These are phyloP conservation scores for Lactarius pseudohatsudake DNA, from an alignment of 768 basidiomycete genomes.

Conservation along the genomic window DNA sequence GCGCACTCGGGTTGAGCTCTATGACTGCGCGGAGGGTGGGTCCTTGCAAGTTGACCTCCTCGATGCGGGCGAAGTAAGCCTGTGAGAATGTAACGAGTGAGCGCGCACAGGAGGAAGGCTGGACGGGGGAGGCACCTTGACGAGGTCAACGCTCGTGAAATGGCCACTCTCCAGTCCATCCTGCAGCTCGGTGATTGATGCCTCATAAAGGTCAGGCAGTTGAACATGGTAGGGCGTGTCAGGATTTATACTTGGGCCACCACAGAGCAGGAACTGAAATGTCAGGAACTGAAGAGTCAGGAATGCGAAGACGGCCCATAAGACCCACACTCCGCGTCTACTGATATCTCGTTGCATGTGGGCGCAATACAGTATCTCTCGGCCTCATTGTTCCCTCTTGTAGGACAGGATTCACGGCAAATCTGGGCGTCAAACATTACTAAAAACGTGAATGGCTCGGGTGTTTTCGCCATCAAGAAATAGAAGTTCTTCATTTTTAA, in stretches of 20 bases:
- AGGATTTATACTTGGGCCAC: neutral
- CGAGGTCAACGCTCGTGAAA: constrained; percentile 44
- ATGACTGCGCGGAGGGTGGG: constrained; percentile 42
- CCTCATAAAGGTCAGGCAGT: constrained; percentile 45
- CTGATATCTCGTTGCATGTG: neutral
- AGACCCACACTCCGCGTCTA: neutral
- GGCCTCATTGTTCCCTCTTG: too few species aligned
- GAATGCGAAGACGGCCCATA: neutral
- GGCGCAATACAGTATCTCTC: neutral
- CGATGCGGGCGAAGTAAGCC: constrained; percentile 45
- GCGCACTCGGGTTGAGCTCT: constrained; percentile 41
- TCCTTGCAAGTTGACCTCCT: constrained; percentile 44
- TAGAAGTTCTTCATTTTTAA: too few species aligned
- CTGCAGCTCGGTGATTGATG: constrained; percentile 42
- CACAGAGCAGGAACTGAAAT: neutral
- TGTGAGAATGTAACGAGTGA: constrained; percentile 16
- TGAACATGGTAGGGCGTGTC: neutral
- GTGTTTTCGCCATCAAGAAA: too few species aligned
- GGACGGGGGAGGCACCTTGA: constrained; percentile 35
- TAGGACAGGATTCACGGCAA: too few species aligned
- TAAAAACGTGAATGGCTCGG: too few species aligned
- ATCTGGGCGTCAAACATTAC: too few species aligned
- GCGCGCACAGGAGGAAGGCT: neutral
- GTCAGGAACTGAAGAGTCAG: neutral
- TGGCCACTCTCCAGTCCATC: constrained; percentile 37